Base-by-base conservation (phyloP, 2,329 filamentous ascomycete genomes). In the Aurifilum marmelostoma region DNA sequence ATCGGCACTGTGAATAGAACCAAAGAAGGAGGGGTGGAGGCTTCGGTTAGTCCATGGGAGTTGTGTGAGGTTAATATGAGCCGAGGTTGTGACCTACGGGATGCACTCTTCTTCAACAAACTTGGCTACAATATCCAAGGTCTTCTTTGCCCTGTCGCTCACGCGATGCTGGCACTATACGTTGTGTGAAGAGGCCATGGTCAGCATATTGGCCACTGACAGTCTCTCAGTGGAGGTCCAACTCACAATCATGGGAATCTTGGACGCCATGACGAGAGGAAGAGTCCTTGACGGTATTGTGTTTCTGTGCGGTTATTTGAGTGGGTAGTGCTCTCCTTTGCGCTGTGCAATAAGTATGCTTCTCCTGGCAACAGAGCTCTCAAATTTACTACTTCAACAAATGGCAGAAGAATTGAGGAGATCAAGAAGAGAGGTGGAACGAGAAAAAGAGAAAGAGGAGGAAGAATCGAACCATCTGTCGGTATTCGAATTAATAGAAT, bases 21-120 rank as follows among this genome's bases (percentile, higher is more conserved):
- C n/a, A 16, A 27, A 29, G 3, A 29, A 3, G 52, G 27, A 18
- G 14, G 14, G 9, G 12, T 7, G 3, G 34, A 62, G 16, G 65
- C 65, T 70, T 67, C 47, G 12, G 5, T 63, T 32, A 64, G 65
- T 67, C 32, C 66, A 34, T 56, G 5, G 59, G 4, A 24, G 37
- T 11, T 9, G 11, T 27, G 64, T 27, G 50, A 65, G 29, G 50
- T 21, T 8, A 61, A 14, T n/a, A 52, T n/a, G 24, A 62, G 37
- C 34, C 11, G 27, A 54, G 34, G 24, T 37, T 12, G 32, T 2
- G 27, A n/a, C 87, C 82, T 79, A 90, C 88, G 91, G 92, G 73
- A 94, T 91, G 79, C 92, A 99, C 85, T 97, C 94, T 81, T 97
- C 94, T 78, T 98, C 92, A 75, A 99, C 96, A 76, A 99, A 99